phyloP scores from a whole-genome alignment of 2,329 filamentous ascomycete genomes.

The Alternaria panax region DNA sequence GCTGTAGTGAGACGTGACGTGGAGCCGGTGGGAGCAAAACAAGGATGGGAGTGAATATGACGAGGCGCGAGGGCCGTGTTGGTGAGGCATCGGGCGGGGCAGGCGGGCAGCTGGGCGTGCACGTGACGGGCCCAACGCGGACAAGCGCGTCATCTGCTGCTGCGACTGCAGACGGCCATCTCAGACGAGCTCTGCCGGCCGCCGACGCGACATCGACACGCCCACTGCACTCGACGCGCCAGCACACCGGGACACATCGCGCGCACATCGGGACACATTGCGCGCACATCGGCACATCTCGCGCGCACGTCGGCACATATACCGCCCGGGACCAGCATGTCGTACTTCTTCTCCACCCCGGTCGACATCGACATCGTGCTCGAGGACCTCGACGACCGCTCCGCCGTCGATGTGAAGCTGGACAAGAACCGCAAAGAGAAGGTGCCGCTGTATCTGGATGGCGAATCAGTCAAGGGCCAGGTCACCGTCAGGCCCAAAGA shows the following conservation, averaged over 20 bases:
- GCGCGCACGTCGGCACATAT: too few relatives aligned
- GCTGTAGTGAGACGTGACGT: conserved; percentile 27
- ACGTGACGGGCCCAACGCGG: conserved; percentile 18
- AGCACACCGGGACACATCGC: neutral
- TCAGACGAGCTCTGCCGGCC: conserved; percentile 24
- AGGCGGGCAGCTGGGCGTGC: conserved; percentile 18
- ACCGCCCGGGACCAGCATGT: conserved; percentile 71
- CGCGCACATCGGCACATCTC: neutral
- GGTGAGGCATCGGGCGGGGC: neutral
- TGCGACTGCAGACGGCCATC: conserved; percentile 24
- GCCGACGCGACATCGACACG: too few relatives aligned
- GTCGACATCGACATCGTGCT: conserved; percentile 99
- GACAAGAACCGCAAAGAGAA: conserved; percentile 98
- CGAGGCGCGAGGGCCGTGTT: conserved; percentile 5
- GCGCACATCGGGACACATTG: too few relatives aligned
- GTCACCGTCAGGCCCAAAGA: conserved; percentile 97
- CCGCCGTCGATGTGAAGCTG: conserved; percentile 96
- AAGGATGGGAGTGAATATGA: conserved; percentile 2
- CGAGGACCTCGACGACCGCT: conserved; percentile 90
- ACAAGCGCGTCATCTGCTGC: conserved; percentile 22
- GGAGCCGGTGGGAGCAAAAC: conserved; percentile 15
- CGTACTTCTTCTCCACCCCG: conserved; percentile 91
- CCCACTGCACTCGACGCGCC: too few relatives aligned
- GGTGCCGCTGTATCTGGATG: conserved; percentile 95
- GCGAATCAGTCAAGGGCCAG: conserved; percentile 95